A percentile compares a stretch with the other conserved stretches of the same genome.
These are phyloP conservation scores for Catharanthus roseus DNA, from an alignment of 257 asterid species.

Conservation along the genomic window DNA sequence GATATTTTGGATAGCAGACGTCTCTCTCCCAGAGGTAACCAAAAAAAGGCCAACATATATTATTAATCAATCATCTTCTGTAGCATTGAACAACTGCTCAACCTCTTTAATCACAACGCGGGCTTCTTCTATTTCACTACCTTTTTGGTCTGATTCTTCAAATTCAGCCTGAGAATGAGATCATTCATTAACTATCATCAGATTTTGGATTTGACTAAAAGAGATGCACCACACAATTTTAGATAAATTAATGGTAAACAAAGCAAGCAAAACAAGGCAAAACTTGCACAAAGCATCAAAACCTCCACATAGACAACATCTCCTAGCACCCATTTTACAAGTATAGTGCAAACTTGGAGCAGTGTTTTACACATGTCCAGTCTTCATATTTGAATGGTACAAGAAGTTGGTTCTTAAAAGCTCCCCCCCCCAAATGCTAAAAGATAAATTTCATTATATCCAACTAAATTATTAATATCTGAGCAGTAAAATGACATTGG, in stretches of 20 bases:
- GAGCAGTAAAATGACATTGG: no score
- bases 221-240: background rate
- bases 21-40: no score
- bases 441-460: no score
- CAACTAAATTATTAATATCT: no score
- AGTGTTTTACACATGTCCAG: background rate
- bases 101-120: slow-evolving; percentile 47
- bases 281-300: background rate
- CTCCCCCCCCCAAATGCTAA: no score
- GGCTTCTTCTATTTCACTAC: slow-evolving; percentile 73
- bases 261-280: background rate
- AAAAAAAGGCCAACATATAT: no score
- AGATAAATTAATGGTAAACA: background rate
- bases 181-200: background rate
- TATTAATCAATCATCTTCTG: slow-evolving; percentile 27
- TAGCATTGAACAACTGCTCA: slow-evolving; percentile 46
- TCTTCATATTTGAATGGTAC: background rate
- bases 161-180: slow-evolving; percentile 51
- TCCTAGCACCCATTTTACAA: slow-evolving; percentile 1
- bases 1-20: no score
- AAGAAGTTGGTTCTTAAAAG: no score
- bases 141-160: slow-evolving; percentile 59
- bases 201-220: background rate
- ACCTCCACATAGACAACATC: background rate
- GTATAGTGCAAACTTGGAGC: no score